Evolutionary conservation across 2,329 filamentous ascomycete genomes (phyloP), one percentile per base, ranked within the genome.

Genomic region (Colletotrichum euphorbiae): DNA sequence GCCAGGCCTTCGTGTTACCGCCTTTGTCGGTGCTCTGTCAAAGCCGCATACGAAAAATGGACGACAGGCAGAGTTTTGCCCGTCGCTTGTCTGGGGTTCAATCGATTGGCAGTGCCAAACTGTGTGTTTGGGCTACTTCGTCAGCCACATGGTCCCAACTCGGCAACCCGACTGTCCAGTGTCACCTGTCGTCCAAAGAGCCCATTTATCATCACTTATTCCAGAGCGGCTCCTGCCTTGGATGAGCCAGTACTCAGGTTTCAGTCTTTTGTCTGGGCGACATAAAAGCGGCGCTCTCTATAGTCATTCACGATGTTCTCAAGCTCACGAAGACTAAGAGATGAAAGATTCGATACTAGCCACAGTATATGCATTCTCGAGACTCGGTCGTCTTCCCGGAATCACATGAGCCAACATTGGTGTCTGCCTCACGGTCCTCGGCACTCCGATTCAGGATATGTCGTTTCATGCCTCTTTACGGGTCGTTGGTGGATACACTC

Each of bases 21-120:
- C 62, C 55, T 43, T 52, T 17, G 45, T 65, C 45, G 62, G 54
- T 65, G 54, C 62, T 51, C 36, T n/a, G 43, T 65, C 55, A 65
- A 65, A 60, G 62, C 62, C 54, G 54, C 45, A 28, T 6, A 6
- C 15, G 24, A 50, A 17, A 31, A 50, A 15, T 19, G 28, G 52
- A 55, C 42, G 28, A 24, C 19, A 36, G 11, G 13, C 56, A 42
- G 58, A 62, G 21, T n/a, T 45, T 43, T 40, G 51, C 33, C 33
- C 51, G 40, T 56, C 21, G n/a, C n/a, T 17, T 19, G 28, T 60
- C 57, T 38, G 43, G 42, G 28, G 43, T 50, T 31, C 24, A 17
- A 50, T 50, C 46, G 7, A 28, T 28, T 11, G n/a, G 28, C 24
- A 24, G 21, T 24, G 24, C 24, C 11, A 15, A 13, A 17, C 11